Conservation (phyloP, 2,329 filamentous ascomycete genomes). For the Fusarium nanum region DNA sequence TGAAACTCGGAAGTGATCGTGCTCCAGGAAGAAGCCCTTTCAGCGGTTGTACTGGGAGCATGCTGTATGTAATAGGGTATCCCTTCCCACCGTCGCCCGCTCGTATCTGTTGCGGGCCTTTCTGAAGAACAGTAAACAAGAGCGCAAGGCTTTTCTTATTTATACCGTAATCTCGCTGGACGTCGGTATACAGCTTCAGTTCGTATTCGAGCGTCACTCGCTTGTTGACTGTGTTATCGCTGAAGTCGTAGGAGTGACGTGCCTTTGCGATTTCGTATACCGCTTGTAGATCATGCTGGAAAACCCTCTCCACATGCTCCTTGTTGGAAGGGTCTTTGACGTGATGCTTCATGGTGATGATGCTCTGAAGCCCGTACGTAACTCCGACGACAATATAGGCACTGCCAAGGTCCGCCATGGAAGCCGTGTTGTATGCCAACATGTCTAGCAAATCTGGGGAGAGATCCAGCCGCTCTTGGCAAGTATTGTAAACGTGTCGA, state of each 20-base stretch:
- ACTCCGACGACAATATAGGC: constrained; percentile 29
- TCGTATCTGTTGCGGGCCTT: background rate
- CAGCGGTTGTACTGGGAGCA: constrained; percentile 12
- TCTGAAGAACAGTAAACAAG: constrained; percentile 2
- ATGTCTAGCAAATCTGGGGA: fast-evolving
- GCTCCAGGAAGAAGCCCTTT: background rate
- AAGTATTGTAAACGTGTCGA: constrained; percentile 1
- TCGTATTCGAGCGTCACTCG: constrained; percentile 12
- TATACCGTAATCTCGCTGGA: constrained; percentile 1
- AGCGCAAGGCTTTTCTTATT: background rate
- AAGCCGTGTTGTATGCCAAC: fast-evolving
- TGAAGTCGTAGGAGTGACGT: background rate
- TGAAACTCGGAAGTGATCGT: fast-evolving
- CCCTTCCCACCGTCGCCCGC: constrained; percentile 6
- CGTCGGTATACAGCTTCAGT: constrained; percentile 28
- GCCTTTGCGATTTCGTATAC: background rate
- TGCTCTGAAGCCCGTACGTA: constrained; percentile 26
- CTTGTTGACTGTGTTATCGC: background rate
- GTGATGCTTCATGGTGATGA: constrained; percentile 7
- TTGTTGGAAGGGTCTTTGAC: background rate
- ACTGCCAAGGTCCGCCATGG: background rate
- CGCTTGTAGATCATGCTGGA: constrained; percentile 7
- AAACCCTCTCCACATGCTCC: background rate
- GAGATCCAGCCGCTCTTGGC: background rate
- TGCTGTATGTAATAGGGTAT: constrained; percentile 13